phyloP scores from a whole-genome alignment of 805 yeast species.

The Candida schatavii region DNA sequence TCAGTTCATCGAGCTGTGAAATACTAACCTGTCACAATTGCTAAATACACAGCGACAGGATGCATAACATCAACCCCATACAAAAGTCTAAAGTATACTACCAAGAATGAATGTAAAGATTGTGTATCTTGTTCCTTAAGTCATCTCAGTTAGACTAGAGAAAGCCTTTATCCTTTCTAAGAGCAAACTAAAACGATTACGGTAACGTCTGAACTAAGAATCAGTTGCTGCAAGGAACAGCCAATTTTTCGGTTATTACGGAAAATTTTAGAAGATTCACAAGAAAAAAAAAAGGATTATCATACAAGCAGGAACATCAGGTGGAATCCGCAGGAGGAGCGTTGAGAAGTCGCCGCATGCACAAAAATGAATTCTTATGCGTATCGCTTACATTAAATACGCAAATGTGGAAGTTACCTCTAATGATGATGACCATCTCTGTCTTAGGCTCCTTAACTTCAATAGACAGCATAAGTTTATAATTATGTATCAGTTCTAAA shows the following conservation, averaged over 20 bases:
- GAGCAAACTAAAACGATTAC: background rate
- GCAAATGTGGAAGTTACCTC: background rate
- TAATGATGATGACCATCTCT: conserved; percentile 1
- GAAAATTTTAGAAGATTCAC: background rate
- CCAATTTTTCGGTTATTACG: background rate
- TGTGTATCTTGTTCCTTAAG: too few relatives aligned
- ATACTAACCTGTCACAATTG: conserved; percentile 3
- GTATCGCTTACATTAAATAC: conserved; percentile 3
- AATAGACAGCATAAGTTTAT: background rate
- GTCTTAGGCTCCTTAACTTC: background rate
- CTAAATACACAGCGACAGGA: too few relatives aligned
- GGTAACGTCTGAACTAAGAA: conserved; percentile 1
- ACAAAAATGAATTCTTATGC: conserved; percentile 3
- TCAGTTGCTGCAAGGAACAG: conserved; percentile 2
- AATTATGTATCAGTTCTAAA: background rate
- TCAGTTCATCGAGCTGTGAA: background rate
- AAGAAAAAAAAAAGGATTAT: background rate
- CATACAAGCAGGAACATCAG: conserved; percentile 3
- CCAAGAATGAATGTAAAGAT: too few relatives aligned
- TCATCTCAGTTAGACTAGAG: too few relatives aligned
- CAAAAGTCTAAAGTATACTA: too few relatives aligned
- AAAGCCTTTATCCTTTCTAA: background rate
- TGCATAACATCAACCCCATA: too few relatives aligned
- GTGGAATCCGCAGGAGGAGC: conserved; percentile 3
- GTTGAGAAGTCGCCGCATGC: conserved; percentile 5